Conservation (phyloP, 1,284 basidiomycete species). For the Xerocomus amazonicus region DNA sequence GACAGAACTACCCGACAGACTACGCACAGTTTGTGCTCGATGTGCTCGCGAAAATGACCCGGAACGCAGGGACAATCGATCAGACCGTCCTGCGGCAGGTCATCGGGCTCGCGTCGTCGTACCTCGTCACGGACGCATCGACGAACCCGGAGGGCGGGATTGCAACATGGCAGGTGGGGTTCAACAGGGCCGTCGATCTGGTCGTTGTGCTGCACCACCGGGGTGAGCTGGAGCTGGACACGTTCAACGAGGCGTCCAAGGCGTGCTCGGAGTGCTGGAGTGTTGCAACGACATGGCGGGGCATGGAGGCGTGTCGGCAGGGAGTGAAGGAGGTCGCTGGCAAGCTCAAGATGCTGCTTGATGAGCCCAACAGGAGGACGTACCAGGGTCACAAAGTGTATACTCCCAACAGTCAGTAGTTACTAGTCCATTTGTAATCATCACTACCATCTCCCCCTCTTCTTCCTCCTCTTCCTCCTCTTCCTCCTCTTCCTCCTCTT, state of each 20-base stretch:
- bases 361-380: constrained; percentile 58
- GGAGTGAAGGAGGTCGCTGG: constrained; percentile 56
- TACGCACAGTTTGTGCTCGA: constrained; percentile 57
- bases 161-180: constrained; percentile 59
- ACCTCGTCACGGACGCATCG: constrained; percentile 67
- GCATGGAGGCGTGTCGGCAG: constrained; percentile 56
- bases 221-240: constrained; percentile 65
- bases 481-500: neutral
- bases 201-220: constrained; percentile 62
- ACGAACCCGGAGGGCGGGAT: constrained; percentile 57
- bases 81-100: constrained; percentile 61
- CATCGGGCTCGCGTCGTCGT: constrained; percentile 68
- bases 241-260: constrained; percentile 64
- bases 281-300: constrained; percentile 62
- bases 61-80: constrained; percentile 47
- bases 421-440: neutral
- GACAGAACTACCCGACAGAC: constrained; percentile 47
- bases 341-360: constrained; percentile 61
- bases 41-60: constrained; percentile 50
- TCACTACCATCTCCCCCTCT: neutral
- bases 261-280: constrained; percentile 83
- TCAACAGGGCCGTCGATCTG: constrained; percentile 66
- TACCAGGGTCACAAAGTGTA: constrained; percentile 64
- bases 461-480: neutral
- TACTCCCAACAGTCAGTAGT: constrained; percentile 39